These are phyloP conservation scores for Phialemonium atrogriseum DNA, from an alignment of 2,329 filamentous ascomycete species.

Conservation along the genomic window DNA sequence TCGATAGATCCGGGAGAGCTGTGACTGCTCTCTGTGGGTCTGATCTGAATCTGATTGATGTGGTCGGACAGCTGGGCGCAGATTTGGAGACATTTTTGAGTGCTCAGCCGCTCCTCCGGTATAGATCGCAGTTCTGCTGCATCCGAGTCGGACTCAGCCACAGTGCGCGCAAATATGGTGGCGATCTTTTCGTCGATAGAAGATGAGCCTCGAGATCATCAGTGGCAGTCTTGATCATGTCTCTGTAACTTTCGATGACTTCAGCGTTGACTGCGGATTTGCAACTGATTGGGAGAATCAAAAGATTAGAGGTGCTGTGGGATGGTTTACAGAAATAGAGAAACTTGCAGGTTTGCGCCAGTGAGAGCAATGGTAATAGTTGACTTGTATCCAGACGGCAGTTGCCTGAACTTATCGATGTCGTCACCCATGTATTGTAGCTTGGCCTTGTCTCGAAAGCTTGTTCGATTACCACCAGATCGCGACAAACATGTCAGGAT, in stretches of 20 bases:
- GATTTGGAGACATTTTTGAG: constrained; percentile 24
- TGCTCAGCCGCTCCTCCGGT: constrained; percentile 23
- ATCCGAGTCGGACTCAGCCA: constrained; percentile 14
- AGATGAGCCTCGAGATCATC: constrained; percentile 24
- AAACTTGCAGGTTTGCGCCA: constrained; percentile 30
- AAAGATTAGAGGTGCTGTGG: constrained; percentile 2
- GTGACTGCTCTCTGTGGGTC: constrained; percentile 4
- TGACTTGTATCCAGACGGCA: constrained; percentile 30
- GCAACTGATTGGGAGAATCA: constrained; percentile 17
- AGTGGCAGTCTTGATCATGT: constrained; percentile 23
- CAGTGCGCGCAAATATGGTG: constrained; percentile 11
- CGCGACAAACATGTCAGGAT: constrained; percentile 24
- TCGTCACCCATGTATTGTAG: constrained; percentile 32
- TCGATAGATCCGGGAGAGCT: constrained; percentile 1
- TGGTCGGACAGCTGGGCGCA: constrained; percentile 22
- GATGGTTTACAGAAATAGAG: no score
- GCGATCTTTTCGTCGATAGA: constrained; percentile 19
- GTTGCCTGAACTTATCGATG: constrained; percentile 27
- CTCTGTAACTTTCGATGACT: constrained; percentile 21
- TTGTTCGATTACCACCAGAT: constrained; percentile 23
- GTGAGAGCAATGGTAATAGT: constrained; percentile 31
- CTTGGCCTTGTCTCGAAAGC: constrained; percentile 34
- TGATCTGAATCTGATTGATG: constrained; percentile 17
- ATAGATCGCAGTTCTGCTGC: constrained; percentile 17
- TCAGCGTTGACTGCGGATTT: constrained; percentile 21